Conservation (phyloP, 345 rosid species). For the Eucalyptus brandiana region DNA sequence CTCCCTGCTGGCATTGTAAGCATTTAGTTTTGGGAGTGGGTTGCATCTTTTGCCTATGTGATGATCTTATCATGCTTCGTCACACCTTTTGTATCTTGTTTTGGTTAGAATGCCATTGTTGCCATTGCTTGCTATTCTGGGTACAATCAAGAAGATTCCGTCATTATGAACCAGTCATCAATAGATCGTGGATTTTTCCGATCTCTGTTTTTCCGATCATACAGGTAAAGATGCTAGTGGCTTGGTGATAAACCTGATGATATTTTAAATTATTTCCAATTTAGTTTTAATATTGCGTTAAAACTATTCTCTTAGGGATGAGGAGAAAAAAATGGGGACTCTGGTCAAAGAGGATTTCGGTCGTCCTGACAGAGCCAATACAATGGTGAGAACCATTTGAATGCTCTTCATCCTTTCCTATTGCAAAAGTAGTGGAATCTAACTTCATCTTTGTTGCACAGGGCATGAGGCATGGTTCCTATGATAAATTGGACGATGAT, state of each 20-base stretch:
- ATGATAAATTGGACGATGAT: conserved; percentile 94
- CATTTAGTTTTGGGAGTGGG: background rate
- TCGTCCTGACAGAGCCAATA: conserved; percentile 79
- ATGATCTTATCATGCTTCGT: background rate
- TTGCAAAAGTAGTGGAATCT: background rate
- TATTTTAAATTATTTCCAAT: background rate
- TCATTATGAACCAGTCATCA: conserved; percentile 97
- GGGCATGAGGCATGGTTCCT: conserved; percentile 99
- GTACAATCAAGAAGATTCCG: conserved; percentile 99
- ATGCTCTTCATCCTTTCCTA: background rate
- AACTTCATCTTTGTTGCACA: conserved; percentile 5
- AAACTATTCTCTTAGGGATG: conserved; percentile 45
- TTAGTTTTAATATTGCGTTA: background rate
- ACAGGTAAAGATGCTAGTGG: conserved; percentile 31
- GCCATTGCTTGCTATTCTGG: conserved; percentile 98
- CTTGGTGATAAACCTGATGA: background rate
- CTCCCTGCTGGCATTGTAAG: conserved; percentile 99
- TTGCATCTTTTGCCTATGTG: background rate
- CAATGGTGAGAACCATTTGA: conserved; percentile 46
- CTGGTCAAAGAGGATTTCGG: conserved; percentile 98
- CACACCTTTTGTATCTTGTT: background rate
- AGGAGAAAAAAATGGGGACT: conserved; percentile 98
- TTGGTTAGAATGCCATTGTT: conserved; percentile 84
- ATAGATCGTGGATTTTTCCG: conserved; percentile 95
- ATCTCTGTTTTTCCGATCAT: conserved; percentile 90